These are phyloP conservation scores for Vigna radiata DNA, from an alignment of 306 rosid species.

Conservation along the genomic window DNA sequence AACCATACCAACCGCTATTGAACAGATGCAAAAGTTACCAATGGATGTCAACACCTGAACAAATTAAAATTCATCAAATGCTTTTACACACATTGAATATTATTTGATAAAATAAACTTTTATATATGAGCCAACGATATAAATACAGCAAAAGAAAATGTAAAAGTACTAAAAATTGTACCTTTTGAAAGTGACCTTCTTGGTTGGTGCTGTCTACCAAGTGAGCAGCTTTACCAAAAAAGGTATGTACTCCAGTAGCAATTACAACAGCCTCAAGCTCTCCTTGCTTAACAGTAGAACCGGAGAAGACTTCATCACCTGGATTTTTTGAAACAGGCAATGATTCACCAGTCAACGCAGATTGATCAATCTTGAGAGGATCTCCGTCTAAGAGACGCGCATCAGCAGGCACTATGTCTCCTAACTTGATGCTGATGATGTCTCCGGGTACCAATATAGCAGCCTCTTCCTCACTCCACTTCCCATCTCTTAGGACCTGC, in stretches of 20 bases:
- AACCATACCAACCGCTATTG: constrained; percentile 74
- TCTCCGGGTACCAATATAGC: constrained; percentile 81
- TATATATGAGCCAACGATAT: not conserved
- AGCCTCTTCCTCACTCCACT: constrained; percentile 73
- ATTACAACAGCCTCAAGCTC: constrained; percentile 87
- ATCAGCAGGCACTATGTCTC: constrained; percentile 82
- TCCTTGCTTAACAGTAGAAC: constrained; percentile 87
- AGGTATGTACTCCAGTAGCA: constrained; percentile 87
- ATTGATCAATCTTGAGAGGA: constrained; percentile 75
- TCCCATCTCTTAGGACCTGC: constrained; percentile 73
- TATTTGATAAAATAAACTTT: not conserved
- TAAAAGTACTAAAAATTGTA: constrained; percentile 9
- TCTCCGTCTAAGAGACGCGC: constrained; percentile 84
- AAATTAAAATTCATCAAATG: constrained; percentile 35
- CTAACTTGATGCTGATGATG: constrained; percentile 72
- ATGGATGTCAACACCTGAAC: constrained; percentile 76
- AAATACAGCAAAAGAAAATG: too few species aligned
- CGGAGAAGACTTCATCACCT: constrained; percentile 78
- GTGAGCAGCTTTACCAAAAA: constrained; percentile 92
- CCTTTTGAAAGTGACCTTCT: constrained; percentile 86
- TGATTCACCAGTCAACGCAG: constrained; percentile 86
- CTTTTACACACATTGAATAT: constrained; percentile 9
- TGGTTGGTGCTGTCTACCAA: constrained; percentile 78
- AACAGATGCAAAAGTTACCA: constrained; percentile 88
- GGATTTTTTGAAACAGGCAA: constrained; percentile 63